Evolutionary conservation across 495 filamentous ascomycete genomes (phyloP).

Genomic region (Aspergillus sparsus): DNA sequence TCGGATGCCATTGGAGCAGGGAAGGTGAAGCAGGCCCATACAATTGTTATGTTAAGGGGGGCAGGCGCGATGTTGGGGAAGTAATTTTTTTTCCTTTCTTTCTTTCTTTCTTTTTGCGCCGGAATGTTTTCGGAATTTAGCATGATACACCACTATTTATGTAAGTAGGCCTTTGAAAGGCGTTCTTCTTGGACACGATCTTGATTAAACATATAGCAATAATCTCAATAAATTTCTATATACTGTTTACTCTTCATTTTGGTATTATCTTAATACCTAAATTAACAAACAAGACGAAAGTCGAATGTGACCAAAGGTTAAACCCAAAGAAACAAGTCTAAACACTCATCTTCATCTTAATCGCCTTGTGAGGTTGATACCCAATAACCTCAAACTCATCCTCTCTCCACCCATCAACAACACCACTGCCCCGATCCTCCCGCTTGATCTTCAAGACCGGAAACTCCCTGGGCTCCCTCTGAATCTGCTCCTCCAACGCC

Average conservation of each 20-base stretch:
- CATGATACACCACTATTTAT: conserved; percentile 1
- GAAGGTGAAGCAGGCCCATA: conserved; percentile 74
- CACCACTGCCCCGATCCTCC: conserved; percentile 59
- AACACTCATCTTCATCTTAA: conserved; percentile 98
- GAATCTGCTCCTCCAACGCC: conserved; percentile 76
- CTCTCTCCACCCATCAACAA: conserved; percentile 76
- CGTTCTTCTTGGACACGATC: not conserved
- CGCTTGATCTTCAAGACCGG: conserved; percentile 71
- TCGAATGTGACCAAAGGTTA: not conserved
- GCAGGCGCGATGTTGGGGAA: conserved; percentile 62
- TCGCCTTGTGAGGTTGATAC: conserved; percentile 86
- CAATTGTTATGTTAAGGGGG: conserved; percentile 82
- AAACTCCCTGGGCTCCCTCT: conserved; percentile 77
- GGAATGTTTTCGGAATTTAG: conserved; percentile 9
- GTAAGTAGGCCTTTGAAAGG: not conserved
- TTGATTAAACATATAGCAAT: conserved; percentile 7
- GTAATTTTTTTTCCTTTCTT: conserved; percentile 22
- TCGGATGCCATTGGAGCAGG: conserved; percentile 71
- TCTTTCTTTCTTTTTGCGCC: conserved; percentile 6
- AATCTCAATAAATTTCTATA: too few species aligned
- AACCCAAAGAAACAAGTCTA: conserved; percentile 37
- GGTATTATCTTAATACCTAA: conserved; percentile 18
- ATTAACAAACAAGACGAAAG: conserved; percentile 17
- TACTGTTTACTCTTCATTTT: too few species aligned
- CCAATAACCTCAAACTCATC: conserved; percentile 89